Base-by-base conservation (phyloP, 148 eudicot species). In the Spergularia bocconei region DNA sequence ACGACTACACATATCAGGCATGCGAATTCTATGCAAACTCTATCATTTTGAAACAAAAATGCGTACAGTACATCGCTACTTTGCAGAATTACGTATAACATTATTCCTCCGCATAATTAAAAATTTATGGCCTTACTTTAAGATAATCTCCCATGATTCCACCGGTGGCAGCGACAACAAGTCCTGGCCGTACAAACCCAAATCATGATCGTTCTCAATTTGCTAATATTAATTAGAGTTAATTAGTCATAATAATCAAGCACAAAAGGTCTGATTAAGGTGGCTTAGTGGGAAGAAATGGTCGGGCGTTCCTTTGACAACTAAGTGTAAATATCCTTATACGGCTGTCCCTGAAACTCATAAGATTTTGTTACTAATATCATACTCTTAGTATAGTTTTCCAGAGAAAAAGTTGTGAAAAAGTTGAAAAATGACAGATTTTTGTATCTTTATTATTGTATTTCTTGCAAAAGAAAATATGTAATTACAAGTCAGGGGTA, bases 261-360 rank as follows among this genome's bases (percentile, higher is more conserved):
- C 76, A 39, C 38, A 11, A 77, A 36, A 60, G 54, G 79, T 54
- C 75, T 19, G 63, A 36, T 81, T 21, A 72, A 73, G 70, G 74
- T 67, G 20, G 47, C 84, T 47, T 73, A 74, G 75, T 44, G 66
- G 41, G 57, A 50, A 56, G 66, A 60, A 63, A 62, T 82, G 80
- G 82, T 67, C 78, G 76, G 68, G 63, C 47, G 21, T 67, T 62
- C 67, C 10, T 71, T 70, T 20, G 63, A 71, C 79, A 75, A 57
- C 62, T 33, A 64, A 55, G 41, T 21, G n/a, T 41, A 53, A 4
- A 58, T 14, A 39, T 59, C 6, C 33, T 56, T 71, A 41, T 15
- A 63, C 6, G 25, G 41, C 73, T 41, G 67, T 67, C 71, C 17
- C 56, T 60, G 36, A 78, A 67, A 33, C 12, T 14, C 52, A 72